phyloP scores from a whole-genome alignment of 176 grass and related monocot species.

The Guadua angustifolia region DNA sequence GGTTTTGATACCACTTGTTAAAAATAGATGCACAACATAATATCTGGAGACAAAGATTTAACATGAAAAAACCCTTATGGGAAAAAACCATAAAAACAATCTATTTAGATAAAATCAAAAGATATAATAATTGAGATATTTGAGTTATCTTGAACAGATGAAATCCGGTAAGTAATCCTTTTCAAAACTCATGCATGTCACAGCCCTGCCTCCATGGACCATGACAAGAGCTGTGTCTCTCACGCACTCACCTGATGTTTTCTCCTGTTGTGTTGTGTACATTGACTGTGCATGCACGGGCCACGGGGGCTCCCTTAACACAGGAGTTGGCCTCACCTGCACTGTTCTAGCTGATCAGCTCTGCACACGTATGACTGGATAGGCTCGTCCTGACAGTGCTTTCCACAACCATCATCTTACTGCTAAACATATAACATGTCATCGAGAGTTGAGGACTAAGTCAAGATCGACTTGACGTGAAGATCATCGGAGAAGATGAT shows the following conservation, averaged over 20 bases:
- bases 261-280: not conserved
- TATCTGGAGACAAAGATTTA: no score
- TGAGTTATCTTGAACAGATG: no score
- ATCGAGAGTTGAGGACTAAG: no score
- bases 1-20: no score
- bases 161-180: constrained; percentile 42
- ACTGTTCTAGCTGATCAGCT: not conserved
- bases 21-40: no score
- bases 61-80: no score
- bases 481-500: no score
- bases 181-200: constrained; percentile 33
- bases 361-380: constrained; percentile 32
- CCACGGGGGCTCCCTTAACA: not conserved
- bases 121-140: no score
- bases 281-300: not conserved
- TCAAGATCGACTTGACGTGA: no score
- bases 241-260: not conserved
- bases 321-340: not conserved
- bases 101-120: no score
- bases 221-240: constrained; percentile 4
- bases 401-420: constrained; percentile 7
- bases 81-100: no score
- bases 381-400: not conserved
- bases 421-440: not conserved
- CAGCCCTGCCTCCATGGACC: not conserved